A percentile compares a stretch with the other conserved stretches of the same genome.
Evolutionary conservation across 352 stramenopile genomes (phyloP).

Genomic region (Plasmopara viticola): DNA sequence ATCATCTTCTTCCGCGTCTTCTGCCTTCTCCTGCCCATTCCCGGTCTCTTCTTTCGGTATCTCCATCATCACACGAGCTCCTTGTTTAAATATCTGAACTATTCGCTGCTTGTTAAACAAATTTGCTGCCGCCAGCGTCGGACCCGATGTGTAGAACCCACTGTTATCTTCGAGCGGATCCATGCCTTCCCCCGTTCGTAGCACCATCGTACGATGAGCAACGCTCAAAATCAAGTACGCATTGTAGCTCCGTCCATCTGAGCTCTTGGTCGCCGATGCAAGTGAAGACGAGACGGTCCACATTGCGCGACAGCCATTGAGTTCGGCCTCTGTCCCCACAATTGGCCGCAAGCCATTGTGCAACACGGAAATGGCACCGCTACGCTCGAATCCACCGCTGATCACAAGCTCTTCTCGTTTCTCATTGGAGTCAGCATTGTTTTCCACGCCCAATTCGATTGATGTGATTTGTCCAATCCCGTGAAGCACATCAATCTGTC

Average conservation of each 20-base stretch:
- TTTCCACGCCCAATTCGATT: constrained; percentile 72
- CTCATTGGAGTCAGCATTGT: constrained; percentile 70
- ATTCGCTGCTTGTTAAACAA: constrained; percentile 79
- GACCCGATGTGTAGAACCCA: constrained; percentile 77
- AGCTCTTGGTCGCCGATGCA: constrained; percentile 35
- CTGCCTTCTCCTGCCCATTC: constrained; percentile 18
- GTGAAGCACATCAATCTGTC: constrained; percentile 57
- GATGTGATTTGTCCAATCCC: constrained; percentile 79
- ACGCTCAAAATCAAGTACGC: constrained; percentile 81
- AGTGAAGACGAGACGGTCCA: constrained; percentile 78
- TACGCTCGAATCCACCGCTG: constrained; percentile 56
- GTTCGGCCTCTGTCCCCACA: constrained; percentile 70
- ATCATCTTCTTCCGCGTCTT: constrained; percentile 37
- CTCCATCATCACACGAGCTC: constrained; percentile 75
- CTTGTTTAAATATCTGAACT: constrained; percentile 84
- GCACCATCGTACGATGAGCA: constrained; percentile 77
- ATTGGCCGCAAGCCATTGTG: constrained; percentile 80
- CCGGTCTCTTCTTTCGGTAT: constrained; percentile 30
- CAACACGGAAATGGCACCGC: constrained; percentile 63
- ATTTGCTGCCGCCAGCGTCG: constrained; percentile 72
- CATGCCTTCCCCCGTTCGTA: constrained; percentile 80
- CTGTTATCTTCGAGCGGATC: constrained; percentile 77
- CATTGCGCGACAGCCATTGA: constrained; percentile 79
- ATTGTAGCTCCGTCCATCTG: constrained; percentile 55
- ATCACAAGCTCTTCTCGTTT: constrained; percentile 75